Conservation (phyloP, 257 asterid species). For the Primulina huaijiensis region DNA sequence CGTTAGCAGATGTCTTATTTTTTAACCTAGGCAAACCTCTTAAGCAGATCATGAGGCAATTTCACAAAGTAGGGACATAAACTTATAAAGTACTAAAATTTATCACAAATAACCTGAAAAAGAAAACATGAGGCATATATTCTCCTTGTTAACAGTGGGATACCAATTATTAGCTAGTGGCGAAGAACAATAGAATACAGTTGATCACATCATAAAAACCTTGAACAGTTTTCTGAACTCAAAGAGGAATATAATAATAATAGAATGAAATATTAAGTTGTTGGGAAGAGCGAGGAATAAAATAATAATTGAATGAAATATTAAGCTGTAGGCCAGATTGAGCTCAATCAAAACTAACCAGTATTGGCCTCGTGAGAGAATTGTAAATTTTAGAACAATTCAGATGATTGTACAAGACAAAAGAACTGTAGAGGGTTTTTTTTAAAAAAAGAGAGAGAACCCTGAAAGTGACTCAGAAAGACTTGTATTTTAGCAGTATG, state of each 20-base stretch:
- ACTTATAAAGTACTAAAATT: neutral
- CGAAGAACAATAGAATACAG: neutral
- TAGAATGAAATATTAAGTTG: no score
- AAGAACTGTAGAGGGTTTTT: neutral
- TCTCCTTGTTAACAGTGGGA: neutral
- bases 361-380: neutral
- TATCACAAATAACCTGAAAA: slow-evolving; percentile 3
- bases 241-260: neutral
- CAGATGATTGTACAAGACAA: slow-evolving; percentile 3
- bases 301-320: neutral
- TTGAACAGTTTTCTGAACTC: neutral
- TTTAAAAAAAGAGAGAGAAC: no score
- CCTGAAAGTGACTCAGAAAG: slow-evolving; percentile 5
- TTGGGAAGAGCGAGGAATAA: no score
- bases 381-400: neutral
- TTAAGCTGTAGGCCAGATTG: neutral
- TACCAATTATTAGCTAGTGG: neutral
- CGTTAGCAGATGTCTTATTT: slow-evolving; percentile 1
- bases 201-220: neutral
- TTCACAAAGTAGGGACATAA: neutral
- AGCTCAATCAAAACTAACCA: no score
- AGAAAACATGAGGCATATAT: slow-evolving; percentile 1
- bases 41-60: slow-evolving; percentile 9
- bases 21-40: neutral
- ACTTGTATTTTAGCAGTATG: neutral